phyloP scores from a whole-genome alignment of 1,139 yeast species.

The Kodamaea sp. region DNA sequence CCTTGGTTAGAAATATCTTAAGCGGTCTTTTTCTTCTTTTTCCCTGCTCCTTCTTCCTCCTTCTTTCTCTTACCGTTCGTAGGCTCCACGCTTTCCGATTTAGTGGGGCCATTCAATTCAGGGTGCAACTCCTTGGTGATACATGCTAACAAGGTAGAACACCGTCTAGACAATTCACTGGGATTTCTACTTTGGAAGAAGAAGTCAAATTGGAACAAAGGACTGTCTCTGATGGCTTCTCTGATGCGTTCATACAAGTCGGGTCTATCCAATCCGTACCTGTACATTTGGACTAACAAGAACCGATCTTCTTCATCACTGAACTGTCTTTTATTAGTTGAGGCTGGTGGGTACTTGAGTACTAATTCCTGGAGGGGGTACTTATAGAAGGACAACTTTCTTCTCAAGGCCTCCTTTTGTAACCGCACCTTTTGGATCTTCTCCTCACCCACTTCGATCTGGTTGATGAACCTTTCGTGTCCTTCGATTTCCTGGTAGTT shows the following conservation, averaged over 20 bases:
- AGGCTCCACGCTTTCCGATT: conserved; percentile 12
- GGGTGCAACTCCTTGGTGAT: conserved; percentile 58
- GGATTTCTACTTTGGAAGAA: conserved; percentile 69
- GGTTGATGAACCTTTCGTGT: conserved; percentile 63
- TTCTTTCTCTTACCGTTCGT: conserved; percentile 18
- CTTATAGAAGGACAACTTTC: conserved; percentile 60
- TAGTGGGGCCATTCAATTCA: conserved; percentile 18
- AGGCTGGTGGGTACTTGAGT: conserved; percentile 62
- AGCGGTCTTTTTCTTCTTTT: conserved; percentile 12
- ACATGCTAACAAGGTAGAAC: conserved; percentile 64
- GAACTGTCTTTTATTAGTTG: conserved; percentile 57
- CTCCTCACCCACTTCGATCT: conserved; percentile 78
- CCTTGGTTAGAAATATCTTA: too few relatives aligned
- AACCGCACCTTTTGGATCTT: conserved; percentile 56
- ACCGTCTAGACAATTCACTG: conserved; percentile 66
- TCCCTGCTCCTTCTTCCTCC: conserved; percentile 9
- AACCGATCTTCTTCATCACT: conserved; percentile 77
- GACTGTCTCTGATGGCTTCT: conserved; percentile 60
- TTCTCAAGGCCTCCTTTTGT: conserved; percentile 67
- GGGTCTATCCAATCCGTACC: conserved; percentile 65
- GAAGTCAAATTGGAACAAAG: conserved; percentile 67
- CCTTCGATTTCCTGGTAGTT: conserved; percentile 69
- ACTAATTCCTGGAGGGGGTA: conserved; percentile 67
- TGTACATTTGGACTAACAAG: conserved; percentile 61
- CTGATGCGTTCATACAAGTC: conserved; percentile 66